Evolutionary conservation across 192 early-diverging fungal genomes (phyloP), one percentile per base, ranked within the genome.

Genomic region (Coemansia sp.): DNA sequence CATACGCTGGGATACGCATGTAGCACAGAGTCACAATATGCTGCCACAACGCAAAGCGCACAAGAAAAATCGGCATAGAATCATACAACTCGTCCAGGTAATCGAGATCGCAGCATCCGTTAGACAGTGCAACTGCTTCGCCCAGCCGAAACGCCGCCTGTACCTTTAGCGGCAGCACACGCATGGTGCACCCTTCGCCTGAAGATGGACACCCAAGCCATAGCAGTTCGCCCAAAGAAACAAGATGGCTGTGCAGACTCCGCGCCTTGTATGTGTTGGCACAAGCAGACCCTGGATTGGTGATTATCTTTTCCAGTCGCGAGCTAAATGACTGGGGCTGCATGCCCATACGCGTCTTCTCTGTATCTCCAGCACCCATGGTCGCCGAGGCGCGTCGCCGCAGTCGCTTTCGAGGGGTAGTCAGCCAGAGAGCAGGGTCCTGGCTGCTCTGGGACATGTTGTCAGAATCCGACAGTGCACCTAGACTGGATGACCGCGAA

Each of bases 401-500:
- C 37, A 54, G 62, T 3, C 74, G 74, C 61, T 82, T 82, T 6
- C 75, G 80, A 7, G 80, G 80, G 6, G 80, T 82, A 5, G 80
- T 74, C 40, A 82, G 75, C 80, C 74, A 82, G 12, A 60, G 68
- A 2, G 80, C 80, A 4, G 80, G 80, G 40, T 82, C 74, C 49
- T 68, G 67, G 16, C 69, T 61, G 19, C 43, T 58, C 2, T 69
- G 49, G 6, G 67, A 68, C 60, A 62, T 39, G 21, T 7, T 54
- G 41, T 73, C 79, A 49, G 62, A 62, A 56, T 76, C 71, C 0
- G 79, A 82, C 11, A 73, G 65, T 37, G 79, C 63, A 6, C 68
- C 72, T 42, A 66, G 22, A 39, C 74, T 82, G 32, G 74, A 22
- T 6, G 79, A 76, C 22, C 74, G 46, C 4, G 22, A 26, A 4